Percentiles rank a stretch among this genome's conserved stretches.
These are phyloP conservation scores for Durusdinium trenchii DNA, from an alignment of 73 alveolate genomes.

Conservation along the genomic window DNA sequence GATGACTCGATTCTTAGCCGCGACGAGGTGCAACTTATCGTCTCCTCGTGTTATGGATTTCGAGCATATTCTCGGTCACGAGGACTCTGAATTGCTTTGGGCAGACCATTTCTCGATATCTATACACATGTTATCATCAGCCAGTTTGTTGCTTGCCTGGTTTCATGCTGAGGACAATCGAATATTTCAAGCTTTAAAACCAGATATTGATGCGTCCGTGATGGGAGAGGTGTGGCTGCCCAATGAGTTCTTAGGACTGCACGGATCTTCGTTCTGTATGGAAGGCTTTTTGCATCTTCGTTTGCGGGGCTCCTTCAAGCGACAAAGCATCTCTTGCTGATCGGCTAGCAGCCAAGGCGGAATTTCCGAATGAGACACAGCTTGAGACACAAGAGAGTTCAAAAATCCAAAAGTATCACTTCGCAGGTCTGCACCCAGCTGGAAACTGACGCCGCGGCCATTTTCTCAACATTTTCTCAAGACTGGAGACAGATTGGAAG, in stretches of 20 bases:
- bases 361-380: background rate
- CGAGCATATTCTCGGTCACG: slow-evolving; percentile 50
- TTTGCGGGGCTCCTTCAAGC: slow-evolving; percentile 26
- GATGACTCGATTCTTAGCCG: no score
- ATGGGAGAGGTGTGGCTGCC: slow-evolving; percentile 18
- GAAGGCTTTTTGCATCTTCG: slow-evolving; percentile 13
- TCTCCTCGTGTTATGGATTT: slow-evolving; percentile 52
- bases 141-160: background rate
- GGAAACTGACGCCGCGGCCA: background rate
- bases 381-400: background rate
- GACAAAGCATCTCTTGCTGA: slow-evolving; percentile 30
- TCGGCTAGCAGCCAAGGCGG: slow-evolving; percentile 27
- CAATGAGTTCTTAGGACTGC: background rate
- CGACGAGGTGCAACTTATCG: slow-evolving; percentile 24
- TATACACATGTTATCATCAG: background rate
- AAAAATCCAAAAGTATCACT: background rate
- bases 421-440: background rate
- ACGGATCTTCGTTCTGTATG: background rate
- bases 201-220: slow-evolving; percentile 29
- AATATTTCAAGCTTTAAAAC: slow-evolving; percentile 25
- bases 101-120: background rate
- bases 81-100: background rate
- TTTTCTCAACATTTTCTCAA: no score
- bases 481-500: no score
- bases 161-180: slow-evolving; percentile 59